Base-by-base conservation (phyloP, 768 basidiomycete species). In the Auricularia auricula-judae region DNA sequence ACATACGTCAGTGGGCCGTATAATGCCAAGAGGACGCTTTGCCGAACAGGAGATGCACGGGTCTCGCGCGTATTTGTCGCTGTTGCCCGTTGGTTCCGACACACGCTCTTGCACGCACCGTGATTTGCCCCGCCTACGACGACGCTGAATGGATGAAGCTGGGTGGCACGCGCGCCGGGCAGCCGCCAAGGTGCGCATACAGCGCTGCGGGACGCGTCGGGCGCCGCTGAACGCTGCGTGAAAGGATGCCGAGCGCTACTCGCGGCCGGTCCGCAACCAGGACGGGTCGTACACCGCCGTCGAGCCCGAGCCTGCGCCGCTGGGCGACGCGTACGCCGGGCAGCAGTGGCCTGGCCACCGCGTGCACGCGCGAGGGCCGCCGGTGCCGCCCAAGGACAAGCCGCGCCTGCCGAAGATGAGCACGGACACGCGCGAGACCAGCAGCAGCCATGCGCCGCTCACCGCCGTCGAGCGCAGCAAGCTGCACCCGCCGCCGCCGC, bases 401-500 rank as follows among this genome's bases (percentile, higher is more conserved):
- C 56, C 56, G 23, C 47, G 47, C 47, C 47, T 35, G 11, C 56
- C 56, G 5, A 29, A 14, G 14, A 29, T 59, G 16, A 35, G 56
- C 34, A 29, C 56, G 23, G 56, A 59, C 56, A 33, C 56, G 29
- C 34, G 23, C 56, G 23, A 59, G 23, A 59, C 56, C 7, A n/a
- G 16, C 11, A 29, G 34, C 34, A 59, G 56, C 56, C 18, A 33
- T 5, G 29, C 82, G 7, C 78, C 76, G 36, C 76, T 88, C 74
- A 77, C 76, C 51, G 81, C 89, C 0, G 80, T 84, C 43, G 87
- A 91, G 68, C 79, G 89, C 56, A 84, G 89, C n/a, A 64, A 44
- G 18, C 75, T 82, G 61, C 74, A 77, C 5, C 76, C 86, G 43
- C 78, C 79, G 62, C 77, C 82, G 4, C 83, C 83, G 21, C 79